phyloP scores from a whole-genome alignment of 2,329 filamentous ascomycete genomes.

The Saccharata proteae region DNA sequence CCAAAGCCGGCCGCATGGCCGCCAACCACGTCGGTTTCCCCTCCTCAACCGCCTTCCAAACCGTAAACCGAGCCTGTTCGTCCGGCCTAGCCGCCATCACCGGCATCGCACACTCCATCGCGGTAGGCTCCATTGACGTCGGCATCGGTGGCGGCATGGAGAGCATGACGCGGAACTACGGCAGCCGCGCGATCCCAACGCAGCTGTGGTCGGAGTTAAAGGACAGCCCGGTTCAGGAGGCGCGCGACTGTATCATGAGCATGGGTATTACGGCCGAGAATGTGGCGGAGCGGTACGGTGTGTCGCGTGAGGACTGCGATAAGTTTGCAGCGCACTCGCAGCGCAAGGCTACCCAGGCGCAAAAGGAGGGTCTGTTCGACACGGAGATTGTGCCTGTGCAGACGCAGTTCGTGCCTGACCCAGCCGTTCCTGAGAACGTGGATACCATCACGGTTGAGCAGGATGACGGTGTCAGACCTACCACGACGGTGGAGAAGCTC shows the following conservation, averaged over 20 bases:
- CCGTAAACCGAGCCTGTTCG: slow-evolving; percentile 78
- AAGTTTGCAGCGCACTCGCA: slow-evolving; percentile 68
- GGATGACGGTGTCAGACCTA: slow-evolving; percentile 73
- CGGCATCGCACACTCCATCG: slow-evolving; percentile 60
- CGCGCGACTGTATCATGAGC: slow-evolving; percentile 79
- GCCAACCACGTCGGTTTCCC: slow-evolving; percentile 73
- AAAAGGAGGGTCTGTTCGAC: slow-evolving; percentile 57
- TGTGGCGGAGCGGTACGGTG: slow-evolving; percentile 64
- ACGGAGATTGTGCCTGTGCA: slow-evolving; percentile 69
- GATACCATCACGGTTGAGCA: slow-evolving; percentile 55
- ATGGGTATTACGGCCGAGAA: slow-evolving; percentile 91
- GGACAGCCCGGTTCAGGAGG: slow-evolving; percentile 53
- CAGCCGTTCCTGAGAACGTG: slow-evolving; percentile 37
- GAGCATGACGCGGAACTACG: slow-evolving; percentile 92
- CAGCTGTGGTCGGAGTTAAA: slow-evolving; percentile 65
- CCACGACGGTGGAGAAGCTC: slow-evolving; percentile 56
- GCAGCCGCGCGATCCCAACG: slow-evolving; percentile 67
- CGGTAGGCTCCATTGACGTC: slow-evolving; percentile 56
- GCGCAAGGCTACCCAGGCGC: slow-evolving; percentile 57
- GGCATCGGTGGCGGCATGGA: slow-evolving; percentile 88
- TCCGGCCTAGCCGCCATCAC: slow-evolving; percentile 69
- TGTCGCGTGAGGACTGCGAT: slow-evolving; percentile 68
- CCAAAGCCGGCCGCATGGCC: slow-evolving; percentile 84
- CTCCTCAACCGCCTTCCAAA: slow-evolving; percentile 63
- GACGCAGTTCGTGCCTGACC: slow-evolving; percentile 55